These are phyloP conservation scores for Triticum monococcum DNA, from an alignment of 176 grass and related monocot genomes.

Conservation along the genomic window DNA sequence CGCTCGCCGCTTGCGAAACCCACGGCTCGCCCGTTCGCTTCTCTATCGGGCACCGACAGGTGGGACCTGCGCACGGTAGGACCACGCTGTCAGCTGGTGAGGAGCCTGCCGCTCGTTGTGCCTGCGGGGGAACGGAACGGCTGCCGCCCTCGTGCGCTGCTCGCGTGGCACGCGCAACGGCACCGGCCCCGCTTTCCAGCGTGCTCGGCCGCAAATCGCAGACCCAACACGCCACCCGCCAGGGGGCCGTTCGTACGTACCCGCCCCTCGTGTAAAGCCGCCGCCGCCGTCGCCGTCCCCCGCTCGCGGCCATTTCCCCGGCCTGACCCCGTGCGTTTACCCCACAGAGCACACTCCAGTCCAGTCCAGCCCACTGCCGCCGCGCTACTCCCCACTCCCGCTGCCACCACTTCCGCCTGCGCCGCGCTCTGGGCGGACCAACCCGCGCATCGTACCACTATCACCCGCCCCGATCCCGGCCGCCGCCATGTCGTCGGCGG, in stretches of 20 bases:
- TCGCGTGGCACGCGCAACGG: too few relatives aligned
- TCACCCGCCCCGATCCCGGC: background rate
- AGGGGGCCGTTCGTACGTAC: conserved; percentile 10
- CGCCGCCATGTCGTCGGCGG: conserved; percentile 34
- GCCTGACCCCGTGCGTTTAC: background rate
- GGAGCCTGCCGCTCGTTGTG: background rate
- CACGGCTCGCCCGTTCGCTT: too few relatives aligned
- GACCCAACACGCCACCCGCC: background rate
- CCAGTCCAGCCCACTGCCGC: background rate
- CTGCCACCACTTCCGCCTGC: background rate
- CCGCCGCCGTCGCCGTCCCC: conserved; percentile 2
- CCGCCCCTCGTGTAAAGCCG: background rate
- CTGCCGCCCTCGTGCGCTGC: too few relatives aligned
- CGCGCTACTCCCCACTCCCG: background rate
- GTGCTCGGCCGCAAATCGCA: background rate
- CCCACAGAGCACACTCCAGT: background rate
- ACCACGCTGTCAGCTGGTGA: background rate
- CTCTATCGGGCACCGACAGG: background rate
- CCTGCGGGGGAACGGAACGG: background rate
- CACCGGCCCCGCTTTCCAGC: background rate
- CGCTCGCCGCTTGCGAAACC: background rate
- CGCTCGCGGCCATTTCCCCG: background rate
- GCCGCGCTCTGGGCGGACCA: background rate
- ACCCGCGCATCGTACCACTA: background rate
- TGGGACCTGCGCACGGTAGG: background rate